These are phyloP conservation scores for Lachancea meyersii DNA, from an alignment of 805 yeast species.

Conservation along the genomic window DNA sequence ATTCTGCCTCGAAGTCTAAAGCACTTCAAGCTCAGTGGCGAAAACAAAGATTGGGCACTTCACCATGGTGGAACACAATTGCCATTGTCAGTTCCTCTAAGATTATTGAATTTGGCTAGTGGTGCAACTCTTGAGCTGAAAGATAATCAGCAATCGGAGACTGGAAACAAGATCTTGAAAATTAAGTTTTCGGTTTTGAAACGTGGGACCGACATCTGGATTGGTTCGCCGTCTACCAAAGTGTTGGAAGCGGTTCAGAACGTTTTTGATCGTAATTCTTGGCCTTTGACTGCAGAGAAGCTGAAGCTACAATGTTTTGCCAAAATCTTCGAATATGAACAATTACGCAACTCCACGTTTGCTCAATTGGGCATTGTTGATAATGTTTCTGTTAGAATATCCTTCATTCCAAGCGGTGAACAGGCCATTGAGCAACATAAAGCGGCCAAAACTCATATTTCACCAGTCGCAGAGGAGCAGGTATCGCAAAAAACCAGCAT, in stretches of 20 bases:
- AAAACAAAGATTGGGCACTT: slow-evolving; percentile 19
- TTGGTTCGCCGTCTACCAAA: slow-evolving; percentile 18
- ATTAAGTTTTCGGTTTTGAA: slow-evolving; percentile 30
- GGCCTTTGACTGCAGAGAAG: slow-evolving; percentile 4
- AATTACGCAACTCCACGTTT: slow-evolving; percentile 5
- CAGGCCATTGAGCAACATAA: background rate
- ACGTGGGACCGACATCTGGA: slow-evolving; percentile 20
- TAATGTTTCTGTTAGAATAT: slow-evolving; percentile 5
- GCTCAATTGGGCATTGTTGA: slow-evolving; percentile 6
- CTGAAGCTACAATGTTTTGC: slow-evolving; percentile 23
- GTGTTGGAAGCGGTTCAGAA: slow-evolving; percentile 15
- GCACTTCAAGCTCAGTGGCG: slow-evolving; percentile 33
- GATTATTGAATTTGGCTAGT: slow-evolving; percentile 39
- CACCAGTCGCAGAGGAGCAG: background rate
- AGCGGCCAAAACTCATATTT: background rate
- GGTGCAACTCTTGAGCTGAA: slow-evolving; percentile 39
- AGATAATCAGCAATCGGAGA: background rate
- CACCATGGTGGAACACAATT: slow-evolving; percentile 31
- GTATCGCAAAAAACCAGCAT: background rate
- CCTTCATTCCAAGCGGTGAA: background rate
- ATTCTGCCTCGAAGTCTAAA: slow-evolving; percentile 32
- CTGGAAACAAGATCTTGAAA: slow-evolving; percentile 17
- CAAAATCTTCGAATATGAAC: slow-evolving; percentile 12
- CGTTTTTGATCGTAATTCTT: slow-evolving; percentile 13
- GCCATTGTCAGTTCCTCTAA: slow-evolving; percentile 38